Conservation (phyloP, 2,329 filamentous ascomycete genomes). For the Calonectria pteridis region DNA sequence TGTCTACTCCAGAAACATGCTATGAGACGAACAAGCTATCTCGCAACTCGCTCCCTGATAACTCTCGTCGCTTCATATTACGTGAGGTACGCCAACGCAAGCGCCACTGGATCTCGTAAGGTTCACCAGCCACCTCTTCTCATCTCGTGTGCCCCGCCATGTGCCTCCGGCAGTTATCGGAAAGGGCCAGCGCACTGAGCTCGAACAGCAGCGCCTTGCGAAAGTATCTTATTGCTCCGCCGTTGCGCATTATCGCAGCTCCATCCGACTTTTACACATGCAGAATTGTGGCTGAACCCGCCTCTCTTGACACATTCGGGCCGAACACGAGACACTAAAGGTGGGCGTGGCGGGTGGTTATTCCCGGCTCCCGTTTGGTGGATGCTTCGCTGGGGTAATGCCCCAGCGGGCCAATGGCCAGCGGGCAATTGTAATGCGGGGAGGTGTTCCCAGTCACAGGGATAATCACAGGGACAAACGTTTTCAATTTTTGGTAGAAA, state of each 20-base stretch:
- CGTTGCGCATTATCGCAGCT: background rate
- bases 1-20: background rate
- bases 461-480: conserved; percentile 50
- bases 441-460: conserved; percentile 47
- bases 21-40: background rate
- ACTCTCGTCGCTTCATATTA: background rate
- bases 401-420: conserved; percentile 29
- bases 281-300: background rate
- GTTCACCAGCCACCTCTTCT: background rate
- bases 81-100: background rate
- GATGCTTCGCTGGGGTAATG: conserved; percentile 19
- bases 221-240: background rate
- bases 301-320: background rate
- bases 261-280: background rate
- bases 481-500: conserved; percentile 40
- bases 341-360: background rate
- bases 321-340: background rate
- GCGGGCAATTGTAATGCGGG: conserved; percentile 46
- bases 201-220: too few relatives aligned
- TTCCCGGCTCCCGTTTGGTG: conserved; percentile 23
- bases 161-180: background rate
- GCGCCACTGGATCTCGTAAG: conserved; percentile 1
- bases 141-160: background rate
- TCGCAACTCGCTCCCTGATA: background rate
- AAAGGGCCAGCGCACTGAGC: background rate